Evolutionary conservation across 768 basidiomycete species (phyloP), one percentile per base, ranked within the genome.

Genomic region (Naganishia kalamii): DNA sequence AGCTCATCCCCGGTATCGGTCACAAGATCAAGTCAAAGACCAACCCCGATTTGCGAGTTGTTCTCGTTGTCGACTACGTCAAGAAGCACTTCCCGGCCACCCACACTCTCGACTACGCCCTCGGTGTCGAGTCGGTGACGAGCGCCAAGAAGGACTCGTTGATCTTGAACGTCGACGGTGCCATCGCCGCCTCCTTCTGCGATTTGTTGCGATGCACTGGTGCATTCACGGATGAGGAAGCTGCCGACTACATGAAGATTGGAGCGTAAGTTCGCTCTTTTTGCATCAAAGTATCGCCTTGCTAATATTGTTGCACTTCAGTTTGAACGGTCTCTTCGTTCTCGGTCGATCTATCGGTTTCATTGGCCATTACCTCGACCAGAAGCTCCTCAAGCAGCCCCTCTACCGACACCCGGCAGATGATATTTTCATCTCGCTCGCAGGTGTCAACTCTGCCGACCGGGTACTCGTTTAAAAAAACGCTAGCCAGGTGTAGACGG

Each of bases 61-160:
- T 74, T 70, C 77, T 81, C 62, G 79, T 81, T 62, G 96, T 97
- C 84, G 91, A 93, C 81, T 99, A 89, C 72, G 94, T 94, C 66
- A 81, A 77, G 81, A 92, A 94, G 81, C 81, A 94, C 84, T 99
- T 99, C 90, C 94, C 94, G 3, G 87, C 86, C 74, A 92, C 93
- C 81, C 86, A 85, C 69, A 82, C 94, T 69, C 85, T 94, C 72
- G 92, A 94, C 80, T 94, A 92, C 72, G 94, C 93, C 15, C 85
- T 97, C 66, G 92, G 90, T 46, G 92, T 96, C 68, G 94, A 99
- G 84, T 92, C 89, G 80, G 93, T 98, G 66, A 97, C 94, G 43
- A 92, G 92, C 47, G 81, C 90, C 62, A 99, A 99, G 87, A 96
- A 97, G 83, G 92, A 94, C 78, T 94, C 92, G 48, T 88, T 94